Conservation (phyloP, 345 rosid species). For the Trapa incisa region DNA sequence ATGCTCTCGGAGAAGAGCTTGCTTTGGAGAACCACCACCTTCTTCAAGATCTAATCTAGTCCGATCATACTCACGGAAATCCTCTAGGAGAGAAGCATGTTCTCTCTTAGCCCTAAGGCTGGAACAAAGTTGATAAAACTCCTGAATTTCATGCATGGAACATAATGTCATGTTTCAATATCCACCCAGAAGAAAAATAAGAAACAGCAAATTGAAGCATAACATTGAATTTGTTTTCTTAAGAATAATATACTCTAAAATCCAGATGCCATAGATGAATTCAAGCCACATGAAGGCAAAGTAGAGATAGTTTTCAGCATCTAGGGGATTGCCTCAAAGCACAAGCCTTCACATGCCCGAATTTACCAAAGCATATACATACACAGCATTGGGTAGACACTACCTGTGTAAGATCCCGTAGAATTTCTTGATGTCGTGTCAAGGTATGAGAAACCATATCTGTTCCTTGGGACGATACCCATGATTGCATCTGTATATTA, state of each 20-base stretch:
- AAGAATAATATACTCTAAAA: too few species aligned
- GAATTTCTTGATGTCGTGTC: conserved; percentile 94
- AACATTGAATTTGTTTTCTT: too few species aligned
- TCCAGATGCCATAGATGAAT: too few species aligned
- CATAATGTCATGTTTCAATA: background rate
- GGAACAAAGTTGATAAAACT: conserved; percentile 81
- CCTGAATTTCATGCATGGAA: conserved; percentile 52
- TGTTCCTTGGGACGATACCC: conserved; percentile 94
- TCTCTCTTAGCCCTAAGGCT: conserved; percentile 87
- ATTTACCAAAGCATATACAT: background rate
- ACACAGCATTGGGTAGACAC: background rate
- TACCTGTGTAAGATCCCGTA: conserved; percentile 88
- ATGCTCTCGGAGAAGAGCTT: conserved; percentile 72
- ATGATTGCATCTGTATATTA: conserved; percentile 82
- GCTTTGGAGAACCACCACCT: conserved; percentile 65
- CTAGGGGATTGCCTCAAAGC: background rate
- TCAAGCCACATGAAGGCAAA: too few species aligned
- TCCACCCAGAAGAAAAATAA: background rate
- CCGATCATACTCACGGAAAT: conserved; percentile 90
- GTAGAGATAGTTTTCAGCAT: too few species aligned
- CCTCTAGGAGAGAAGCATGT: conserved; percentile 89
- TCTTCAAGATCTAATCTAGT: conserved; percentile 87
- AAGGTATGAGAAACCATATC: conserved; percentile 98
- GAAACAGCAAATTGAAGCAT: background rate
- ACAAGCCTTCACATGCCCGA: conserved; percentile 1